These are phyloP conservation scores for Trametes sp. DNA, from an alignment of 1,284 basidiomycete genomes.

Conservation along the genomic window DNA sequence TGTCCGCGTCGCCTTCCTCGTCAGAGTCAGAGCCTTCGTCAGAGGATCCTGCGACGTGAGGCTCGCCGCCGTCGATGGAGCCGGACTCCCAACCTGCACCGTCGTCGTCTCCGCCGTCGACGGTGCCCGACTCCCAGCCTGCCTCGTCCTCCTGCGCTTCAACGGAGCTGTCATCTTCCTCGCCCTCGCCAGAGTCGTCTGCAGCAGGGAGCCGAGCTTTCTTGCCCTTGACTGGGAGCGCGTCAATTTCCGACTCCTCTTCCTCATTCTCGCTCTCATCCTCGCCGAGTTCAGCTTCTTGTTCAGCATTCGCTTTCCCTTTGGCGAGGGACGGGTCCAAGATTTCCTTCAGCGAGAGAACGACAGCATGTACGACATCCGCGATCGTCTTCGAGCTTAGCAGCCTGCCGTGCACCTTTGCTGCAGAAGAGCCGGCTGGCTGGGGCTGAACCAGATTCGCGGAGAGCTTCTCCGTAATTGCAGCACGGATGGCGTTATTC, in stretches of 20 bases:
- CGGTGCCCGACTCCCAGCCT: conserved; percentile 53
- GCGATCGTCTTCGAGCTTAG: conserved; percentile 82
- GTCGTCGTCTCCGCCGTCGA: conserved; percentile 36
- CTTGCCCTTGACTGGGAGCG: conserved; percentile 47
- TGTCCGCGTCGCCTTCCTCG: conserved; percentile 32
- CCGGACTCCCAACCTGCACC: conserved; percentile 43
- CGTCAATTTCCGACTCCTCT: conserved; percentile 44
- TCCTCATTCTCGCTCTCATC: conserved; percentile 39
- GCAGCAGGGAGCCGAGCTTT: conserved; percentile 10
- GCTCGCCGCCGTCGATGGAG: conserved; percentile 36
- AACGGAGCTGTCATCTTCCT: conserved; percentile 36
- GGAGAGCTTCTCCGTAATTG: conserved; percentile 53
- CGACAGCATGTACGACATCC: conserved; percentile 58
- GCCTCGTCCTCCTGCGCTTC: conserved; percentile 43
- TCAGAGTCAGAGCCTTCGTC: conserved; percentile 36
- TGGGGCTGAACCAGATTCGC: conserved; percentile 42
- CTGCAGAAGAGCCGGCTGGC: conserved; percentile 51
- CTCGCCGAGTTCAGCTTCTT: conserved; percentile 34
- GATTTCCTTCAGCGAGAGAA: conserved; percentile 58
- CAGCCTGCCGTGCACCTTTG: conserved; percentile 77
- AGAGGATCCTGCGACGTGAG: conserved; percentile 23
- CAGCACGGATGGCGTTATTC: conserved; percentile 53
- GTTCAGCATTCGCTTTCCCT: conserved; percentile 38
- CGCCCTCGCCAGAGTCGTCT: conserved; percentile 29
- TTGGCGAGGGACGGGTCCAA: conserved; percentile 48